These are phyloP conservation scores for Calcarisporium arbuscula DNA, from an alignment of 2,329 filamentous ascomycete species.

Conservation along the genomic window DNA sequence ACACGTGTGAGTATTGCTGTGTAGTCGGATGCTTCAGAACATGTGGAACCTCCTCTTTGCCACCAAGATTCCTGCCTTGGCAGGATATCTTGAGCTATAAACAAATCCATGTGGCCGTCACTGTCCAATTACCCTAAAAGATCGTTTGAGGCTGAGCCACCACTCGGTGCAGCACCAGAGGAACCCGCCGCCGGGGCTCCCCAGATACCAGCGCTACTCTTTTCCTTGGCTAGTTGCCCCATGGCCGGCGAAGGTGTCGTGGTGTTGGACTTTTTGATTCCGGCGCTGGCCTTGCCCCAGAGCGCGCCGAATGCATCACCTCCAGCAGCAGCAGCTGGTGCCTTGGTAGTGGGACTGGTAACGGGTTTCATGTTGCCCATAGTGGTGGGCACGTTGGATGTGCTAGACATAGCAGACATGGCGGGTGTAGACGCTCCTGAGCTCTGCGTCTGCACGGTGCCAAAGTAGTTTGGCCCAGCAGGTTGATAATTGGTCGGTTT, in stretches of 20 bases:
- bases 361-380: conserved; percentile 44
- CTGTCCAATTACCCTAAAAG: conserved; percentile 34
- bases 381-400: conserved; percentile 28
- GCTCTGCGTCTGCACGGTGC: conserved; percentile 57
- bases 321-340: conserved; percentile 48
- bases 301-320: conserved; percentile 87
- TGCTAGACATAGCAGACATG: conserved; percentile 17
- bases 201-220: conserved; percentile 92
- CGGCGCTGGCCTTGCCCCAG: conserved; percentile 69
- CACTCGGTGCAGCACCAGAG: conserved; percentile 19
- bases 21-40: conserved; percentile 5
- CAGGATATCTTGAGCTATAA: no score
- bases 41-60: conserved; percentile 1
- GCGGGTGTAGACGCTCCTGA: conserved; percentile 24
- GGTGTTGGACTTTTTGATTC: conserved; percentile 66
- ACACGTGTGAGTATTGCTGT: conserved; percentile 15
- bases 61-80: conserved; percentile 3
- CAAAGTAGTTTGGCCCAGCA: conserved; percentile 88
- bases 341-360: conserved; percentile 42
- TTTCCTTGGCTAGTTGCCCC: conserved; percentile 95
- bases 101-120: no score
- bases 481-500: conserved; percentile 66
- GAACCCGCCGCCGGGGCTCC: conserved; percentile 55
- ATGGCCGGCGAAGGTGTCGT: conserved; percentile 66
- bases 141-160: conserved; percentile 39